phyloP scores from a whole-genome alignment of 2,329 filamentous ascomycete species.

The Davidsoniella virescens region DNA sequence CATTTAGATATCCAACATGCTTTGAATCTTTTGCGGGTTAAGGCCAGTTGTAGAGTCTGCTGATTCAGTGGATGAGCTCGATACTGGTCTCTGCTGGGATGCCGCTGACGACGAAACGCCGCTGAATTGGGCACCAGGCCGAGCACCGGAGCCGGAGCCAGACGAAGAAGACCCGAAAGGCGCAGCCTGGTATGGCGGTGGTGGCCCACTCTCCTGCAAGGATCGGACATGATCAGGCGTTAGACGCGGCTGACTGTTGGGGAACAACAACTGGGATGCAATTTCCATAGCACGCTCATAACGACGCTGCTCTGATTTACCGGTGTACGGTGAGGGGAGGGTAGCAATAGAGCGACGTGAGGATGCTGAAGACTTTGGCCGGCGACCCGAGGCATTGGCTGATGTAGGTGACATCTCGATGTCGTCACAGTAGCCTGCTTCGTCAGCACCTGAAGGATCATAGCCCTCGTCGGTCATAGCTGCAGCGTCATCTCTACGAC shows the following conservation, averaged over 20 bases:
- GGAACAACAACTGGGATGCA: slow-evolving; percentile 34
- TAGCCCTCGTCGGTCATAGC: slow-evolving; percentile 21
- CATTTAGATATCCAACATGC: slow-evolving; percentile 39
- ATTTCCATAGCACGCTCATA: slow-evolving; percentile 28
- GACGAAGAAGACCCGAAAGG: slow-evolving; percentile 15
- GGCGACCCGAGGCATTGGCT: background rate
- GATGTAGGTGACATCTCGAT: slow-evolving; percentile 8
- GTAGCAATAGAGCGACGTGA: background rate
- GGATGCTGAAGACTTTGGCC: background rate
- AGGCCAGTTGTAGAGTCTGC: slow-evolving; percentile 24
- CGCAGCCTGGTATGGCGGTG: slow-evolving; percentile 25
- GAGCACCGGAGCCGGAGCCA: slow-evolving; percentile 3
- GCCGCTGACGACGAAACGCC: background rate
- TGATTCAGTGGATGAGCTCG: slow-evolving; percentile 29
- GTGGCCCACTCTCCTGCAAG: slow-evolving; percentile 28
- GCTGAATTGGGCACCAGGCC: too few relatives aligned
- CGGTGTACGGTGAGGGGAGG: slow-evolving; percentile 21
- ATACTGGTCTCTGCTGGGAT: slow-evolving; percentile 18
- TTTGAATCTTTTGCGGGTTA: slow-evolving; percentile 37
- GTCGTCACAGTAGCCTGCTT: slow-evolving; percentile 4
- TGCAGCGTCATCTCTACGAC: slow-evolving; percentile 23
- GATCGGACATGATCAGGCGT: slow-evolving; percentile 22
- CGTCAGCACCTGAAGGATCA: slow-evolving; percentile 21
- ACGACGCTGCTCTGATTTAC: slow-evolving; percentile 29
- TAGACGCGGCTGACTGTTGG: slow-evolving; percentile 20